Percentiles rank a stretch among this genome's conserved stretches.
These are phyloP conservation scores for Cercospora citrullina DNA, from an alignment of 2,329 filamentous ascomycete species.

Conservation along the genomic window DNA sequence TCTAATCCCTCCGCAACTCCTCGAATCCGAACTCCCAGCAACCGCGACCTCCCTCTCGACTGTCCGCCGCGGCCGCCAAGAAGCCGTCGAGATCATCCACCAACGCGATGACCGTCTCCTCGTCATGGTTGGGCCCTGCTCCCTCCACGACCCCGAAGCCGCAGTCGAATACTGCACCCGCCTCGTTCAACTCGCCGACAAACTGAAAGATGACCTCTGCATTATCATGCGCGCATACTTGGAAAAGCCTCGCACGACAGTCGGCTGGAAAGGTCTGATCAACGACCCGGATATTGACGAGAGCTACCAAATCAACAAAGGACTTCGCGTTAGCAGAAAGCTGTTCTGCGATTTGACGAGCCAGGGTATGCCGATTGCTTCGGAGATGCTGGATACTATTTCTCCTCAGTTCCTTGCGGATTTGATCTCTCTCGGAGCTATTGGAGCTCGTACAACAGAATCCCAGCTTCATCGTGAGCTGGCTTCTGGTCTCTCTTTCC, in stretches of 20 bases:
- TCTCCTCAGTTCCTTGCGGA: constrained; percentile 97
- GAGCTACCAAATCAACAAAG: constrained; percentile 99
- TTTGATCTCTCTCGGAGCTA: constrained; percentile 90
- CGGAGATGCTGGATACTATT: constrained; percentile 98
- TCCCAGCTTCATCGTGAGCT: constrained; percentile 95
- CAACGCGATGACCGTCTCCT: constrained; percentile 82
- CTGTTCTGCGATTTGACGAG: constrained; percentile 88
- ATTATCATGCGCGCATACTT: constrained; percentile 99
- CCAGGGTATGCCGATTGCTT: constrained; percentile 89
- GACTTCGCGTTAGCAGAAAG: constrained; percentile 84
- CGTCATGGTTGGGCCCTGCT: constrained; percentile 93
- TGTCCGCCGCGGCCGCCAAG: constrained; percentile 68
- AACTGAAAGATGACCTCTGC: constrained; percentile 78
- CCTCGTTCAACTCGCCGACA: constrained; percentile 74
- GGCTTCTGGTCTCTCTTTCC: constrained; percentile 92
- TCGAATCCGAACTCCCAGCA: constrained; percentile 79
- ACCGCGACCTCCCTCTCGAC: constrained; percentile 62
- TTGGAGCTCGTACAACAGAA: constrained; percentile 94
- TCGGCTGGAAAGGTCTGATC: constrained; percentile 98
- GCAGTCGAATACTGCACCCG: constrained; percentile 85
- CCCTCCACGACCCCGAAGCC: constrained; percentile 87
- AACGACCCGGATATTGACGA: constrained; percentile 98
- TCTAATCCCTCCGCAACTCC: constrained; percentile 82
- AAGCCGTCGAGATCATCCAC: constrained; percentile 73
- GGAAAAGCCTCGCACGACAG: constrained; percentile 96